Percentiles rank a stretch among this genome's conserved stretches.
These are phyloP conservation scores for Thamnidium elegans DNA, from an alignment of 192 early-diverging fungal genomes.

Conservation along the genomic window DNA sequence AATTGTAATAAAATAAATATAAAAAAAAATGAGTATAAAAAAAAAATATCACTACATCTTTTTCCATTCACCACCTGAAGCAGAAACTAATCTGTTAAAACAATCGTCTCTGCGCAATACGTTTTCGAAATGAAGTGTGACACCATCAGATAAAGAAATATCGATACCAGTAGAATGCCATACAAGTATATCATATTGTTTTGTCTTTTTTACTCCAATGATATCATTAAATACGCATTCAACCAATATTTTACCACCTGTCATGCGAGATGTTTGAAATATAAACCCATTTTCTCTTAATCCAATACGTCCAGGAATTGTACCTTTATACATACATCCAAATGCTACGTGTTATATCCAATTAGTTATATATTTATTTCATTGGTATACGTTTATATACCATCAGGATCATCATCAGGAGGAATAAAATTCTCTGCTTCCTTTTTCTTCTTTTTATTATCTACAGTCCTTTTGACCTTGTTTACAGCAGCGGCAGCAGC, in stretches of 20 bases:
- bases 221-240: conserved; percentile 23
- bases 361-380: neutral
- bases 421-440: neutral
- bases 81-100: conserved; percentile 24
- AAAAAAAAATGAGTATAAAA: neutral
- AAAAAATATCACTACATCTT: conserved; percentile 5
- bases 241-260: conserved; percentile 19
- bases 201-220: conserved; percentile 28
- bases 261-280: conserved; percentile 25
- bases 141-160: conserved; percentile 11
- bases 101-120: conserved; percentile 30
- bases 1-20: conserved; percentile 2
- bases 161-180: conserved; percentile 31
- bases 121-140: conserved; percentile 27
- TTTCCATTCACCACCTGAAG: conserved; percentile 19
- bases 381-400: neutral
- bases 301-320: conserved; percentile 21
- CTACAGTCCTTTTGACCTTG: conserved; percentile 7
- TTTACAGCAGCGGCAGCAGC: conserved; percentile 3
- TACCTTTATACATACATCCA: conserved; percentile 20
- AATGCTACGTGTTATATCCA: neutral
- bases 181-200: conserved; percentile 25
- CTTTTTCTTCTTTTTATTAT: neutral
- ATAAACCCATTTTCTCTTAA: neutral
- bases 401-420: neutral